Evolutionary conservation across 441 rosid species (phyloP), one percentile per base, ranked within the genome.

Genomic region (Euphorbia corollata): DNA sequence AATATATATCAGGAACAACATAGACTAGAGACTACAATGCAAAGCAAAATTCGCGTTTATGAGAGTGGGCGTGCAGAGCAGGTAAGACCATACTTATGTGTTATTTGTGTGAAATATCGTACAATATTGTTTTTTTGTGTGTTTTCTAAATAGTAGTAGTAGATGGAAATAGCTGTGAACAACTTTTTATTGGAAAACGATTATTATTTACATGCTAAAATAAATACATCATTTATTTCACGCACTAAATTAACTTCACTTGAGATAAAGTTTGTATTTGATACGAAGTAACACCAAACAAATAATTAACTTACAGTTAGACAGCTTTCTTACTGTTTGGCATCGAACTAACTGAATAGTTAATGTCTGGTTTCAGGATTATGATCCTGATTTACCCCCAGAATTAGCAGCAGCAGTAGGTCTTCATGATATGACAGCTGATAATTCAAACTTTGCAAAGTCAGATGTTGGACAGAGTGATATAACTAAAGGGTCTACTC

Each of bases 371-470:
- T 77, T 76, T 65, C 74, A 94, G 99, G 96, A 86, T 51, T 94
- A 80, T 60, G 99, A 94, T 85, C 99, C 98, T 53, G 99, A 94
- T 74, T 74, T 94, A 72, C 99, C 99, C 54, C 98, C 97, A 58
- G 99, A 94, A 80, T 81, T 94, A 76, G 99, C 91, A 66, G 99
- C 97, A 70, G 99, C 97, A 48, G 75, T 92, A 59, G 94, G 97
- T 18, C 74, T 80, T 34, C 93, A 82, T 80, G 97, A 86, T 76
- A 73, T 71, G 78, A 68, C 84, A 67, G 80, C 79, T 82, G 94
- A 75, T 59, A 80, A 75, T 84, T 75, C 80, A 64, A 81, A 77
- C 77, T 36, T 82, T 71, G 85, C 79, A 65, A 91, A 87, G 82
- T 68, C 73, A 65, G 93, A 87, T 65, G 77, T 70, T 53, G 86